Evolutionary conservation across 1,284 basidiomycete species (phyloP).

Genomic region (Pseudozyma sp.): DNA sequence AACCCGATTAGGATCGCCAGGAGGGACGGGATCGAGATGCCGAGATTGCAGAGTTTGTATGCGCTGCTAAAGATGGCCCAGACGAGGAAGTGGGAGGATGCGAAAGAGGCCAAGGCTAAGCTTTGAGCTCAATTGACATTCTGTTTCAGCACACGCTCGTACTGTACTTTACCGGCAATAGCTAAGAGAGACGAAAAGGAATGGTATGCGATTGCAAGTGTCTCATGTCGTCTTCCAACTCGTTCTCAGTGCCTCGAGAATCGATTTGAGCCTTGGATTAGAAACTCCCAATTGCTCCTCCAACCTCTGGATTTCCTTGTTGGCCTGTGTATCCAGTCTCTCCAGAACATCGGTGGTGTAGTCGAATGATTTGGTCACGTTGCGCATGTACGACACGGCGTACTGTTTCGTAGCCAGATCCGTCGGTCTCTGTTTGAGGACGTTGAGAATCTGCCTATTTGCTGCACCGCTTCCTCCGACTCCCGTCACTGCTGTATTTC

Average conservation of each 20-base stretch:
- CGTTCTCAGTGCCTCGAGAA: slow-evolving; percentile 49
- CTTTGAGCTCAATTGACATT: slow-evolving; percentile 8
- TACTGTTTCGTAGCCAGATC: slow-evolving; percentile 62
- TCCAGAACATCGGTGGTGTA: slow-evolving; percentile 63
- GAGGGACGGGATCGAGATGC: slow-evolving; percentile 69
- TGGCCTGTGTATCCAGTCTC: slow-evolving; percentile 51
- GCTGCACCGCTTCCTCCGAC: slow-evolving; percentile 1
- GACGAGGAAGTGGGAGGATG: slow-evolving; percentile 46
- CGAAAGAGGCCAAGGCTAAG: slow-evolving; percentile 14
- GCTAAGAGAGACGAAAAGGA: neutral
- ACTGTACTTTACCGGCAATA: too few species aligned
- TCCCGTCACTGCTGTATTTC: slow-evolving; percentile 1
- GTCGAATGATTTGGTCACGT: slow-evolving; percentile 58
- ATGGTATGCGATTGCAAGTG: neutral
- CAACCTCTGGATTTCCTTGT: slow-evolving; percentile 46
- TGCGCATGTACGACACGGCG: slow-evolving; percentile 64
- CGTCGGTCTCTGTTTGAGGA: slow-evolving; percentile 61
- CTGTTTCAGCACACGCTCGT: too few species aligned
- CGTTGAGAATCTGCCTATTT: slow-evolving; percentile 62
- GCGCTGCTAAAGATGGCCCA: slow-evolving; percentile 70
- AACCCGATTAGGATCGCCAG: slow-evolving; percentile 68
- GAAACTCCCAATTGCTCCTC: slow-evolving; percentile 28
- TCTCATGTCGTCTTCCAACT: slow-evolving; percentile 35
- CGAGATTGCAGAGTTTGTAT: slow-evolving; percentile 70
- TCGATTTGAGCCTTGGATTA: slow-evolving; percentile 46